Evolutionary conservation across 1,139 yeast species (phyloP).

Genomic region (Candida tropicalis): DNA sequence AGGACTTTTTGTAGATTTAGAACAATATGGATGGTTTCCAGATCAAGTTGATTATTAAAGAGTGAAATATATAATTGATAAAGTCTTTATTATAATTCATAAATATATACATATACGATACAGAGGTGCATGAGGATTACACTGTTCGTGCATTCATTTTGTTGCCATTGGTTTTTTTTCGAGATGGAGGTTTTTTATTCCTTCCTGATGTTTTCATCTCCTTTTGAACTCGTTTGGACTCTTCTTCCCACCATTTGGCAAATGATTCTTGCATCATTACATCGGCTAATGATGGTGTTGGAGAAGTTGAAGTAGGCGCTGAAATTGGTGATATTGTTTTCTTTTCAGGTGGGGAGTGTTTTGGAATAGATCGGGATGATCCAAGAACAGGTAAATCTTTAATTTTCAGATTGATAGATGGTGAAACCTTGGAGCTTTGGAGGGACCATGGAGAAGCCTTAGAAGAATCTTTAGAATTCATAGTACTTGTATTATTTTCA

Average conservation of each 20-base stretch:
- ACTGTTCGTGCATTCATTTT: too few species aligned
- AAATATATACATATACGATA: neutral
- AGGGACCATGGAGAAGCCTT: conserved; percentile 11
- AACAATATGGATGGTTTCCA: conserved; percentile 71
- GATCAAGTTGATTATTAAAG: conserved; percentile 37
- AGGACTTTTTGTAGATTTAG: conserved; percentile 43
- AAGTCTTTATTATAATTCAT: conserved; percentile 1
- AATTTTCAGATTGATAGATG: conserved; percentile 1
- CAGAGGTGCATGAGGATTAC: too few species aligned
- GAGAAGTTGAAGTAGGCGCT: neutral
- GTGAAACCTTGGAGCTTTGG: neutral
- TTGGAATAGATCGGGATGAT: too few species aligned
- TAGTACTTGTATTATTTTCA: neutral
- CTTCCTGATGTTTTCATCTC: conserved; percentile 28
- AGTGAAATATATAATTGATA: neutral
- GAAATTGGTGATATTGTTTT: conserved; percentile 9
- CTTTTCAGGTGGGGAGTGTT: neutral
- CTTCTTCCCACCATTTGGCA: conserved; percentile 82
- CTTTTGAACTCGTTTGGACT: conserved; percentile 59
- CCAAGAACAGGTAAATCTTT: conserved; percentile 19
- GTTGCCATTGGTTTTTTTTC: neutral
- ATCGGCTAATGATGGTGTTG: conserved; percentile 26
- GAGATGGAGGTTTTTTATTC: neutral
- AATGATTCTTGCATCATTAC: conserved; percentile 57
- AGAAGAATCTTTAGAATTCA: conserved; percentile 10